Percentiles rank a stretch among this genome's conserved stretches.
These are phyloP conservation scores for Penicillium diatomitis DNA, from an alignment of 495 filamentous ascomycete species.

Conservation along the genomic window DNA sequence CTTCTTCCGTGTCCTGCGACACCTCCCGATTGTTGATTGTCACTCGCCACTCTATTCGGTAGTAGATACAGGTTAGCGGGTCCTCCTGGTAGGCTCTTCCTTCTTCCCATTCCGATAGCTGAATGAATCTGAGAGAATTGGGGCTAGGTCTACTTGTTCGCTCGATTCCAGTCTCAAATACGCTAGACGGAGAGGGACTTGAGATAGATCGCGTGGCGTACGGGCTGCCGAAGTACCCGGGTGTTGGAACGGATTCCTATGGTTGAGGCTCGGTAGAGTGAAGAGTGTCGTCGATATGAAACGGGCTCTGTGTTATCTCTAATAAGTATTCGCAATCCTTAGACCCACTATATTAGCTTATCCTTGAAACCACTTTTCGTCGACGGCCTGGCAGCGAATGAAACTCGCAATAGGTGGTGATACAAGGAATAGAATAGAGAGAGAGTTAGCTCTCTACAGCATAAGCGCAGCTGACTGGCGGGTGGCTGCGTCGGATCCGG, in stretches of 20 bases:
- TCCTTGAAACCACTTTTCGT: no score
- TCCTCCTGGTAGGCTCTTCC: conserved; percentile 21
- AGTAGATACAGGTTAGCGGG: conserved; percentile 24
- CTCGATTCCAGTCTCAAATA: not conserved
- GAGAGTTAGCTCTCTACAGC: no score
- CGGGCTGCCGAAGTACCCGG: conserved; percentile 1
- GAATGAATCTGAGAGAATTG: conserved; percentile 1
- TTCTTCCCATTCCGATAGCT: conserved; percentile 10
- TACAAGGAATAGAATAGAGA: no score
- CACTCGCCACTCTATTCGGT: conserved; percentile 27
- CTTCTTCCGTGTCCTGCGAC: no score
- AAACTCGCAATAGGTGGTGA: no score
- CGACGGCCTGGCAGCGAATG: no score
- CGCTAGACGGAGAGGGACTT: conserved; percentile 2
- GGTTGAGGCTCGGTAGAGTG: not conserved
- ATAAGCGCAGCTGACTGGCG: no score
- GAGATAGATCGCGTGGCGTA: not conserved
- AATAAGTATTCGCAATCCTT: not conserved
- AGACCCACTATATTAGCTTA: no score
- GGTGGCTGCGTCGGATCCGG: no score
- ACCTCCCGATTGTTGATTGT: no score
- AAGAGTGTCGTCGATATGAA: no score
- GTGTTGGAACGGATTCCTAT: not conserved
- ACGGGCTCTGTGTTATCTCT: no score
- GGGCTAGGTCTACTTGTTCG: not conserved